phyloP scores from a whole-genome alignment of 1,284 basidiomycete genomes.

The Papiliotrema nemorosa region DNA sequence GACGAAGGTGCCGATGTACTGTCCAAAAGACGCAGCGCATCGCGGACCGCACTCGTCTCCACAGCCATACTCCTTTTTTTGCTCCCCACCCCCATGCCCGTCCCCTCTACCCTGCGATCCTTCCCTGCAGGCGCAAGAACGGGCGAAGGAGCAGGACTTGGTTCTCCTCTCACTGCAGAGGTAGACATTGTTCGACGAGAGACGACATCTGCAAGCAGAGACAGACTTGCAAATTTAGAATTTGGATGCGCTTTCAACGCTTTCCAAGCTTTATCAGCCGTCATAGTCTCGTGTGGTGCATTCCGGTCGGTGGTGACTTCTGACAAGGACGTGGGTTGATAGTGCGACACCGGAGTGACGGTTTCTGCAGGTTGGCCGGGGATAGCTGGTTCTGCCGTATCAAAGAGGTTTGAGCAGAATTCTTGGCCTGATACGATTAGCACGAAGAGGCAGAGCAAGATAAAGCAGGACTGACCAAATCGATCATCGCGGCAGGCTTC shows the following conservation, averaged over 20 bases:
- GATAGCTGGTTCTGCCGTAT: slow-evolving; percentile 45
- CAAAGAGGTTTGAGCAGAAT: slow-evolving; percentile 71
- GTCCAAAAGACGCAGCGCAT: slow-evolving; percentile 47
- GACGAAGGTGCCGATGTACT: no score
- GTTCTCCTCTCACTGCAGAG: slow-evolving; percentile 67
- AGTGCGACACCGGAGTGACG: no score
- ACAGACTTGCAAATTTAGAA: slow-evolving; percentile 72
- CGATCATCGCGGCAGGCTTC: slow-evolving; percentile 47
- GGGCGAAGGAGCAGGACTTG: neutral
- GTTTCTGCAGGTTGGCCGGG: no score
- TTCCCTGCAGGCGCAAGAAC: no score
- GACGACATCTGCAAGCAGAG: slow-evolving; percentile 80
- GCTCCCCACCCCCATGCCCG: no score
- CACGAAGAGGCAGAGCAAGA: neutral
- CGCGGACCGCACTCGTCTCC: slow-evolving; percentile 68
- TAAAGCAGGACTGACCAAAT: slow-evolving; percentile 35
- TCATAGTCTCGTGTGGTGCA: slow-evolving; percentile 57
- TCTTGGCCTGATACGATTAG: slow-evolving; percentile 59
- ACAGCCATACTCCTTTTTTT: slow-evolving; percentile 65
- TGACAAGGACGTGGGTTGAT: slow-evolving; percentile 19
- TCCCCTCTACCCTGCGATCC: no score
- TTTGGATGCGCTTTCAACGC: slow-evolving; percentile 84
- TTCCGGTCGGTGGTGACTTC: slow-evolving; percentile 5
- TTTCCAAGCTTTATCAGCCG: slow-evolving; percentile 79
- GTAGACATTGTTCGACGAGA: slow-evolving; percentile 73